Evolutionary conservation across 176 grass and related monocot genomes (phyloP).

Genomic region (Avena sativa): DNA sequence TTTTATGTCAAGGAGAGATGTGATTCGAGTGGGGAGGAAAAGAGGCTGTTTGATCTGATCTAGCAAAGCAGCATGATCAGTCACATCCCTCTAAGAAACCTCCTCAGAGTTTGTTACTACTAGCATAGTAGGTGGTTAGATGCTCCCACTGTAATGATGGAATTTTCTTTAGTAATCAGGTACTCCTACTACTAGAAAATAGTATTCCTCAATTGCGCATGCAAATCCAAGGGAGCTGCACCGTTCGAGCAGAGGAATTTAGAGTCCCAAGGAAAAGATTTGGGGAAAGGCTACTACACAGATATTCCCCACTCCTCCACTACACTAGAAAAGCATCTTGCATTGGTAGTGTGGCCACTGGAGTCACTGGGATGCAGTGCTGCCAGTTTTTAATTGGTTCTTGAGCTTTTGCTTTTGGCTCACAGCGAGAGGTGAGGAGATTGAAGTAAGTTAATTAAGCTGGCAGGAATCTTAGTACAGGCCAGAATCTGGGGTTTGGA

Average conservation of each 20-base stretch:
- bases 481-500: conserved; percentile 18
- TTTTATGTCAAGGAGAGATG: not conserved
- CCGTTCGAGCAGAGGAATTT: conserved; percentile 29
- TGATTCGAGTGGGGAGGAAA: not conserved
- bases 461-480: not conserved
- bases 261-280: not conserved
- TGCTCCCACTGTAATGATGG: not conserved
- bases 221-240: conserved; percentile 25
- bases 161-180: not conserved
- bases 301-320: conserved; percentile 43
- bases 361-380: conserved; percentile 1
- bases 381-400: conserved; percentile 10
- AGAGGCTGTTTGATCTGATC: conserved; percentile 34
- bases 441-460: not conserved
- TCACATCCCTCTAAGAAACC: conserved; percentile 3
- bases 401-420: conserved; percentile 24
- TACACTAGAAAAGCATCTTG: conserved; percentile 6
- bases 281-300: not conserved
- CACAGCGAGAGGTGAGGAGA: not conserved
- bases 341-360: conserved; percentile 31
- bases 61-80: conserved; percentile 37
- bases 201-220: conserved; percentile 36
- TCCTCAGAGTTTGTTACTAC: not conserved
- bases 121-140: not conserved
- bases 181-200: not conserved